Percentiles rank a stretch among this genome's conserved stretches.
Evolutionary conservation across 2,329 filamentous ascomycete genomes (phyloP).

Genomic region (Aspergillus tubingensis): DNA sequence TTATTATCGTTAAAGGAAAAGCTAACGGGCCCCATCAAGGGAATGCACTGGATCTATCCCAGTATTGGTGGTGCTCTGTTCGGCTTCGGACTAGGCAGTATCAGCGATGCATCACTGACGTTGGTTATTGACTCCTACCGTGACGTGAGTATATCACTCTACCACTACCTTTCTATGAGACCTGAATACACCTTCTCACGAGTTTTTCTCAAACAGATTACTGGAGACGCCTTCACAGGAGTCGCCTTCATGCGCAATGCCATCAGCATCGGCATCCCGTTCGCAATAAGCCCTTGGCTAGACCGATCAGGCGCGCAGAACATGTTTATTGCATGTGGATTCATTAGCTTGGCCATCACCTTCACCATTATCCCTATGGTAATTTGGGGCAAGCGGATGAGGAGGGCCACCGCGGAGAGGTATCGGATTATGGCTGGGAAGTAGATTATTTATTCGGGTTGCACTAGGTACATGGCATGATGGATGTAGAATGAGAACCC

Average conservation of each 20-base stretch:
- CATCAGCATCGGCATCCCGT: constrained; percentile 34
- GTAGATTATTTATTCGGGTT: background rate
- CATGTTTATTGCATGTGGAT: constrained; percentile 31
- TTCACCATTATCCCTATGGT: constrained; percentile 24
- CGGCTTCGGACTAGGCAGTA: constrained; percentile 43
- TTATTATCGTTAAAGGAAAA: background rate
- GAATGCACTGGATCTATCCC: constrained; percentile 48
- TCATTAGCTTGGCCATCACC: constrained; percentile 26
- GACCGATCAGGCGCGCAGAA: constrained; percentile 24
- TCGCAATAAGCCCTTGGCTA: constrained; percentile 35
- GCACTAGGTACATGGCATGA: too few species aligned
- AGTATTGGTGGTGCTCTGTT: constrained; percentile 42
- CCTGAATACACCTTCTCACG: background rate
- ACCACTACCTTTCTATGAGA: background rate
- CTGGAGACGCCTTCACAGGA: constrained; percentile 29
- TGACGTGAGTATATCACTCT: constrained; percentile 29
- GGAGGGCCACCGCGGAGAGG: background rate
- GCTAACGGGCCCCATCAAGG: constrained; percentile 25
- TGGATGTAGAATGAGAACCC: too few species aligned
- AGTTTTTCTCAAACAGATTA: constrained; percentile 8
- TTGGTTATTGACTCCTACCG: constrained; percentile 42
- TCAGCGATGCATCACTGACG: constrained; percentile 40
- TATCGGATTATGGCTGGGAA: constrained; percentile 10
- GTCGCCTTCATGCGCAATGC: constrained; percentile 36
- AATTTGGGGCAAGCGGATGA: constrained; percentile 24